A percentile compares a stretch with the other conserved stretches of the same genome.
These are phyloP conservation scores for Hyparrhenia diplandra DNA, from an alignment of 176 grass and related monocot genomes.

Conservation along the genomic window DNA sequence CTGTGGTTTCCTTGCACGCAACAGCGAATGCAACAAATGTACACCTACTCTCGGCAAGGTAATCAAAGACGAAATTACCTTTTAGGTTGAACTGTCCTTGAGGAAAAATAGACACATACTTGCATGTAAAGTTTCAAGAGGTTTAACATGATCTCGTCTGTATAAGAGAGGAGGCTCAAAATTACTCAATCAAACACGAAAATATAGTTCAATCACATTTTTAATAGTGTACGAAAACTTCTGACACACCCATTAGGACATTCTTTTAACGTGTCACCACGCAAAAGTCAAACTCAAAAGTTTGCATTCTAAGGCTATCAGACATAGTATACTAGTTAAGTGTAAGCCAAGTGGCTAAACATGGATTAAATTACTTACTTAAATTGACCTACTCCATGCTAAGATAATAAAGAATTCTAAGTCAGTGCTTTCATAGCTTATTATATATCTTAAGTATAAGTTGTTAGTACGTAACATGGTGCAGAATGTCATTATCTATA, in stretches of 20 bases:
- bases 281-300: background rate
- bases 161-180: background rate
- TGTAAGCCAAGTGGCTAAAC: no score
- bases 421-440: no score
- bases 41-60: background rate
- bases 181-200: background rate
- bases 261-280: background rate
- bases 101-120: background rate
- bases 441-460: no score
- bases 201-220: background rate
- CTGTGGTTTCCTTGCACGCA: background rate
- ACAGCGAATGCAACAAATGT: background rate
- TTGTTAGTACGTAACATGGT: no score
- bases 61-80: background rate
- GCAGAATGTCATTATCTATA: no score
- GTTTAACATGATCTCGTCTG: background rate
- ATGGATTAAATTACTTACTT: no score
- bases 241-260: background rate
- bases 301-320: background rate
- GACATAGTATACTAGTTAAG: no score
- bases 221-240: no score
- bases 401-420: no score
- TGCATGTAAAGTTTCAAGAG: background rate
- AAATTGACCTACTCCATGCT: no score
- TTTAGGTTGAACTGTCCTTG: background rate